Base-by-base conservation (phyloP, 73 alveolate species). In the Blepharisma stoltei region DNA sequence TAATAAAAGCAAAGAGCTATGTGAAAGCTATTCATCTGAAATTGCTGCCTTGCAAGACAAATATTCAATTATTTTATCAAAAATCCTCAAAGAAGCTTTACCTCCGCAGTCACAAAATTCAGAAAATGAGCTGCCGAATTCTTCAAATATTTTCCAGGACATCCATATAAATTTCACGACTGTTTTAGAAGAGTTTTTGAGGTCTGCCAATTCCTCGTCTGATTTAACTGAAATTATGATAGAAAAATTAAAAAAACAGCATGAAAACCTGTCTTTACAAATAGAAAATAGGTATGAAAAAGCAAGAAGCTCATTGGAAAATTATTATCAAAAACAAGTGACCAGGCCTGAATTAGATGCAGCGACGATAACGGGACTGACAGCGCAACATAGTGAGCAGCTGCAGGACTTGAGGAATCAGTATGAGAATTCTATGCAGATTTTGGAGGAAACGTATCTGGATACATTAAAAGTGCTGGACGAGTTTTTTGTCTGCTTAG, bases 321-420 rank as follows among this genome's bases (percentile, higher is more conserved):
- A n/a, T 60, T 60, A 60, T 60, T 60, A 60, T 60, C 73, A 60
- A 38, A 60, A 60, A 2, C 73, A 60, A 60, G 23, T 60, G 14
- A 69, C 75, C 4, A 69, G n/a, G 55, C 60, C 55, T 7, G n/a
- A 44, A 18, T 9, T 44, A 43, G 79, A 44, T 69, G 27, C 23
- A 69, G 27, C 11, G 23, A 20, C 55, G 3, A 69, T 46, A 37
- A 69, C 21, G 23, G 27, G 60, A 1, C 67, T 46, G 11, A 43
- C 79, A 9, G 23, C 55, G 11, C 79, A 69, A 53, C 79, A 69
- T 69, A 46, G 27, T 44, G 79, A 69, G 23, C 11, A 9, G 55
- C 60, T 69, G 25, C 55, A 69, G 65, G 65, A 69, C 1, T 53
- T 69, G 11, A 69, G 45, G 79, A n/a, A n/a, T 38, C 79, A 69